Percentiles rank a stretch among this genome's conserved stretches.
phyloP scores from a whole-genome alignment of 768 basidiomycete species.

The Leucosporidium creatinivorum region DNA sequence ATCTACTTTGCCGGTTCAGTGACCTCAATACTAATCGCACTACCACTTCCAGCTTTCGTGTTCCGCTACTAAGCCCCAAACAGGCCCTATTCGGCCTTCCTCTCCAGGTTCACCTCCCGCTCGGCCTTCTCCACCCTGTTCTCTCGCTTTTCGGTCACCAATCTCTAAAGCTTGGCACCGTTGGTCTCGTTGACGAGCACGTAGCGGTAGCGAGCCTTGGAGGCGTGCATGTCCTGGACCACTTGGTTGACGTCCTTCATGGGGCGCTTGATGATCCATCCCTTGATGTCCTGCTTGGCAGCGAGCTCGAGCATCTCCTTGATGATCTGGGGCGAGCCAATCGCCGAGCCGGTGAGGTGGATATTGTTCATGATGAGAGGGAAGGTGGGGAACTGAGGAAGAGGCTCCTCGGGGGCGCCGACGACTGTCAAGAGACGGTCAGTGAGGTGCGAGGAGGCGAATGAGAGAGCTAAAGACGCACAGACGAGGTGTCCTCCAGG shows the following conservation, averaged over 20 bases:
- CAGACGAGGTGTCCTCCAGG: constrained; percentile 54
- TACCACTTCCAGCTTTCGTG: too few relatives aligned
- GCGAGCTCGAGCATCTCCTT: constrained; percentile 57
- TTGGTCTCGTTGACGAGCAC: constrained; percentile 31
- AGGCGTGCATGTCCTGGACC: constrained; percentile 46
- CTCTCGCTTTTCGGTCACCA: too few relatives aligned
- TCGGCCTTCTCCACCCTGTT: too few relatives aligned
- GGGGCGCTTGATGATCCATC: constrained; percentile 44
- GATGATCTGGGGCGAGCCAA: constrained; percentile 35
- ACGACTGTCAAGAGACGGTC: background rate
- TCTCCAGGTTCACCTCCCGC: too few relatives aligned
- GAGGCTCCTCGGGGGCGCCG: constrained; percentile 30
- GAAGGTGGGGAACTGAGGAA: constrained; percentile 28
- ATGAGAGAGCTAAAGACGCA: constrained; percentile 51
- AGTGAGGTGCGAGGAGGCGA: background rate
- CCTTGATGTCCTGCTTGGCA: constrained; percentile 51
- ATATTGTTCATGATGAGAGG: constrained; percentile 22
- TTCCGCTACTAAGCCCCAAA: too few relatives aligned
- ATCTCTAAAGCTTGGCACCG: constrained; percentile 24
- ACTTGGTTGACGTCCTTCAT: constrained; percentile 31
- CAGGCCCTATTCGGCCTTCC: too few relatives aligned
- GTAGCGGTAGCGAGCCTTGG: constrained; percentile 51
- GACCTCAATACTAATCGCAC: too few relatives aligned
- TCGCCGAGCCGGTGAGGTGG: constrained; percentile 33
- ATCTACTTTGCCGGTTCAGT: too few relatives aligned